These are phyloP conservation scores for Sarcocystis neurona DNA, from an alignment of 169 alveolate genomes.

Conservation along the genomic window DNA sequence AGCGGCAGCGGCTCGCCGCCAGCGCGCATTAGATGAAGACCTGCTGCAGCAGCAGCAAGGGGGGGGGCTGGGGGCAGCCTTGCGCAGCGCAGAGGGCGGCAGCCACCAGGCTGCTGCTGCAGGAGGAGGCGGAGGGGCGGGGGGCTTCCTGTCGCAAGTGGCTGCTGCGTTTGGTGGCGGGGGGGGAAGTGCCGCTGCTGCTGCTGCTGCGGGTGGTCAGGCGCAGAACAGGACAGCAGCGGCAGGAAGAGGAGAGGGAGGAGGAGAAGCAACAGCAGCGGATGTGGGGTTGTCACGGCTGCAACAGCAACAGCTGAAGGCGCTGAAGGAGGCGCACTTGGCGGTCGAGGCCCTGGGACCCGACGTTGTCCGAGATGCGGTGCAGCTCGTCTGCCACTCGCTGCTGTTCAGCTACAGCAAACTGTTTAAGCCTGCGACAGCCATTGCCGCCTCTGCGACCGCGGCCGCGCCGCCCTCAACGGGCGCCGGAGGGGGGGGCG, in stretches of 20 bases:
- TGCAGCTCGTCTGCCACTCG: slow-evolving; percentile 5
- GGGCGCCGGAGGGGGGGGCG: not conserved
- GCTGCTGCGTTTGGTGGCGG: not conserved
- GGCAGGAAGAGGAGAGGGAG: too few species aligned
- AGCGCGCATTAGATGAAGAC: too few species aligned
- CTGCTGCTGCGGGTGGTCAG: not conserved
- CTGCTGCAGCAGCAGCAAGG: too few species aligned
- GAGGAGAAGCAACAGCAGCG: too few species aligned
- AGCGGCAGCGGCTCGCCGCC: not conserved
- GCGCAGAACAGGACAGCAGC: not conserved
- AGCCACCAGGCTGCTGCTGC: not conserved
- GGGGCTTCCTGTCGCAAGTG: too few species aligned
- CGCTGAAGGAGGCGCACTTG: slow-evolving; percentile 1
- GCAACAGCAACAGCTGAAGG: not conserved
- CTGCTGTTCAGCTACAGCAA: not conserved
- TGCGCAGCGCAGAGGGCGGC: not conserved
- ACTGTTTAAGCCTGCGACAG: not conserved
- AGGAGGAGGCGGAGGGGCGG: not conserved
- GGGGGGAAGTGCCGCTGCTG: not conserved
- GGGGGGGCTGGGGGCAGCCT: too few species aligned
- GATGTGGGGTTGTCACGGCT: not conserved
- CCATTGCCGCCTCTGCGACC: too few species aligned
- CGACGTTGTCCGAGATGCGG: not conserved
- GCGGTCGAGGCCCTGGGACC: slow-evolving; percentile 12
- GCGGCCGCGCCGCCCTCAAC: too few species aligned